Evolutionary conservation across 345 rosid species (phyloP).

Genomic region (Acer campestre): DNA sequence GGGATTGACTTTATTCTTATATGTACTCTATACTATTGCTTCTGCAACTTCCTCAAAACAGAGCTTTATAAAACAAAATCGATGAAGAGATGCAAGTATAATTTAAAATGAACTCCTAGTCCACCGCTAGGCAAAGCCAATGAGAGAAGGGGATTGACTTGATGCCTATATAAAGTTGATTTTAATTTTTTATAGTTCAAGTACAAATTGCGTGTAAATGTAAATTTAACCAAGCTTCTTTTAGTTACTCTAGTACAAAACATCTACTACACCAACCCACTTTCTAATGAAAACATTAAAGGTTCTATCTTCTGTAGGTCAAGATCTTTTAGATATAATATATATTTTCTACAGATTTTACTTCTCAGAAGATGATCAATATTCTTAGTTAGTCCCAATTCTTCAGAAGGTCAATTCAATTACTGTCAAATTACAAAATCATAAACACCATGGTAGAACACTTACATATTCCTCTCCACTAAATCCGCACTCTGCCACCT

Average conservation of each 20-base stretch:
- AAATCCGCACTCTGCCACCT: constrained; percentile 26
- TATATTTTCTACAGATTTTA: constrained; percentile 5
- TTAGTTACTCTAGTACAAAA: neutral
- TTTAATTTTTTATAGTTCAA: constrained; percentile 6
- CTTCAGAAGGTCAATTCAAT: neutral
- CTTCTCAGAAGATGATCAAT: neutral
- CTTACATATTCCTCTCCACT: constrained; percentile 46
- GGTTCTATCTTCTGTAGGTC: neutral
- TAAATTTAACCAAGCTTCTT: neutral
- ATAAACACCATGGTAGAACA: constrained; percentile 5
- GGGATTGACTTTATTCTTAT: neutral
- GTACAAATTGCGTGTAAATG: neutral
- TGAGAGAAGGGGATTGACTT: neutral
- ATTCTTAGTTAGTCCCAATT: neutral
- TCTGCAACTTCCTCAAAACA: neutral
- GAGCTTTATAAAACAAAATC: neutral
- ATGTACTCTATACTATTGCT: neutral
- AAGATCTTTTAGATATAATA: neutral
- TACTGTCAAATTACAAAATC: constrained; percentile 2
- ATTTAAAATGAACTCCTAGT: neutral
- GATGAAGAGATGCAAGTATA: neutral
- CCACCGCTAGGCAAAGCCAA: neutral
- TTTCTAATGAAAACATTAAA: neutral
- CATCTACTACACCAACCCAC: neutral
- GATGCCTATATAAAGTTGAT: neutral